Percentiles rank a stretch among this genome's conserved stretches.
These are phyloP conservation scores for Iodosphaeria phyllophila DNA, from an alignment of 2,329 filamentous ascomycete genomes.

Conservation along the genomic window DNA sequence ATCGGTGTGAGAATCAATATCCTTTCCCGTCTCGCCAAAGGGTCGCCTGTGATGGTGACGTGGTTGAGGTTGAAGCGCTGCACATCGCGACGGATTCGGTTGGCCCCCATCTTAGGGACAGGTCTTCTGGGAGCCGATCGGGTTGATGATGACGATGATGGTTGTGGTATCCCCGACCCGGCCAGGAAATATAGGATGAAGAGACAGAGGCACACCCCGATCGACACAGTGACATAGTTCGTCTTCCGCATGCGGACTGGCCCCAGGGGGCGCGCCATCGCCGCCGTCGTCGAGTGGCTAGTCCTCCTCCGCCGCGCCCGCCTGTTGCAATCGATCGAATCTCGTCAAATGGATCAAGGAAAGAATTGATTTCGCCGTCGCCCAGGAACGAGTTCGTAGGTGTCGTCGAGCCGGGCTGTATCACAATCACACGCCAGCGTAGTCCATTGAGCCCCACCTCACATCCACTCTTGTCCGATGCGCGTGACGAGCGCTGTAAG, in stretches of 20 bases:
- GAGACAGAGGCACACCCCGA: conserved; percentile 13
- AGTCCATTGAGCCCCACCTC: too few relatives aligned
- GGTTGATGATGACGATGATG: conserved; percentile 5
- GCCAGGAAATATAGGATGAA: conserved; percentile 17
- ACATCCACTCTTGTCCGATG: too few relatives aligned
- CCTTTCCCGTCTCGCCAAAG: conserved; percentile 63
- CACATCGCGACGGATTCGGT: conserved; percentile 56
- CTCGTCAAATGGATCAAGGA: too few relatives aligned
- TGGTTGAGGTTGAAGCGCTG: conserved; percentile 91
- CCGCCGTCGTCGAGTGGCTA: too few relatives aligned
- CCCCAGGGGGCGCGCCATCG: conserved; percentile 17
- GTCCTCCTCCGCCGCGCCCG: too few relatives aligned
- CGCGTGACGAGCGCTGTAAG: too few relatives aligned
- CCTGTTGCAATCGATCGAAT: too few relatives aligned
- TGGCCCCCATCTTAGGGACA: conserved; percentile 32
- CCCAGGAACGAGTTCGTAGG: too few relatives aligned
- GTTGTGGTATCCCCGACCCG: conserved; percentile 6
- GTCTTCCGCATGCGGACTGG: conserved; percentile 16
- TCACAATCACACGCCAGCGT: too few relatives aligned
- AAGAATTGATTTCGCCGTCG: too few relatives aligned
- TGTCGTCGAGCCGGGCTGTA: too few relatives aligned
- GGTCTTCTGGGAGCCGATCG: conserved; percentile 46
- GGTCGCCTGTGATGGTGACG: conserved; percentile 63
- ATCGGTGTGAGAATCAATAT: conserved; percentile 86
- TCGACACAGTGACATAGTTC: conserved; percentile 14